Percentiles rank a stretch among this genome's conserved stretches.
phyloP scores from a whole-genome alignment of 1,139 yeast genomes.

The Yamadazyma jaroonii region DNA sequence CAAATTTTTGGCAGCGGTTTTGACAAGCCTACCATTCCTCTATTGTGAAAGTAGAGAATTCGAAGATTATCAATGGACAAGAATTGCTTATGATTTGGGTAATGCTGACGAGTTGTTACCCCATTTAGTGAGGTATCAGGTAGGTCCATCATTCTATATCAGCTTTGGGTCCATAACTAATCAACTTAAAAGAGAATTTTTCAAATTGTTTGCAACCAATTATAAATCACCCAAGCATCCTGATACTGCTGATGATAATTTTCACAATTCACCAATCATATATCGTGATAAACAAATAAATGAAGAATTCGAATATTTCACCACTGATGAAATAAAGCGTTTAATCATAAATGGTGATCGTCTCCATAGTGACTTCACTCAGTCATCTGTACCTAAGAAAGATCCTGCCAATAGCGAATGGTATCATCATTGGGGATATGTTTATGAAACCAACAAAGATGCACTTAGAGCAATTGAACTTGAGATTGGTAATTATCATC shows the following conservation, averaged over 20 bases:
- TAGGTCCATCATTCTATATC: slow-evolving; percentile 13
- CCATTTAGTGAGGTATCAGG: slow-evolving; percentile 14
- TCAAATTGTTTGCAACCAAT: slow-evolving; percentile 7
- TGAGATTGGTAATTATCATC: slow-evolving; percentile 10
- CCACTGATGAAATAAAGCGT: slow-evolving; percentile 11
- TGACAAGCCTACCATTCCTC: slow-evolving; percentile 15
- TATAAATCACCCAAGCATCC: background rate
- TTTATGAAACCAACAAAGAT: slow-evolving; percentile 13
- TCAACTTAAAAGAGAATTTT: slow-evolving; percentile 16
- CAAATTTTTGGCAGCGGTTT: slow-evolving; percentile 8
- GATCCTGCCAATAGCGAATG: slow-evolving; percentile 11
- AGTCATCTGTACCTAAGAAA: background rate
- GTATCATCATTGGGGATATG: slow-evolving; percentile 17
- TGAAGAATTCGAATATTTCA: slow-evolving; percentile 10
- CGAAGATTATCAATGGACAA: slow-evolving; percentile 16
- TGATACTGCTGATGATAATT: background rate
- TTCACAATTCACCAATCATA: background rate
- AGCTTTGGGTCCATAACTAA: slow-evolving; percentile 17
- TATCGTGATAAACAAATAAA: slow-evolving; percentile 6
- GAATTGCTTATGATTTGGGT: slow-evolving; percentile 16
- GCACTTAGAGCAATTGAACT: slow-evolving; percentile 13
- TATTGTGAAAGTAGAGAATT: slow-evolving; percentile 12
- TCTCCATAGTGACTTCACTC: slow-evolving; percentile 6
- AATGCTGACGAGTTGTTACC: slow-evolving; percentile 15
- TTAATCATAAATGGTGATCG: slow-evolving; percentile 12